Conservation (phyloP, 306 rosid species). For the Casuarina equisetifolia region DNA sequence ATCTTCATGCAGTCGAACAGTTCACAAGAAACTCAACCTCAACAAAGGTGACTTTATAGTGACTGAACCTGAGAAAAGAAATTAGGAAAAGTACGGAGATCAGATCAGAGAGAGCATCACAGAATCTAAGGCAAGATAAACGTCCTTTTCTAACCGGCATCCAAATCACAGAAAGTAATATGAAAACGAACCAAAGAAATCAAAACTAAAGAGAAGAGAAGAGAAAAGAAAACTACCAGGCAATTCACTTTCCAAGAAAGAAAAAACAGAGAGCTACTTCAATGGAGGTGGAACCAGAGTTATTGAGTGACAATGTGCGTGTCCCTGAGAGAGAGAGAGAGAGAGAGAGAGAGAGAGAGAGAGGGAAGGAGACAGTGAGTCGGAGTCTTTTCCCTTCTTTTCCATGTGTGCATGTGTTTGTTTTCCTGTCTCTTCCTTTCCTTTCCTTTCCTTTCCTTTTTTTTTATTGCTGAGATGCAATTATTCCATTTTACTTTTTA, state of each 20-base stretch:
- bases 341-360: slow-evolving; percentile 21
- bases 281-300: slow-evolving; percentile 25
- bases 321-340: slow-evolving; percentile 5
- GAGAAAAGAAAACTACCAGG: slow-evolving; percentile 6
- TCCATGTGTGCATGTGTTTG: slow-evolving; percentile 36
- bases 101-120: slow-evolving; percentile 50
- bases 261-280: slow-evolving; percentile 27
- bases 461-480: not conserved
- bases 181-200: not conserved
- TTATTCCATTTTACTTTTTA: slow-evolving; percentile 6
- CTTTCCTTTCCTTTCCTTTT: not conserved
- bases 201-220: not conserved
- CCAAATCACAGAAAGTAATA: slow-evolving; percentile 8
- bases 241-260: slow-evolving; percentile 23
- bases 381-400: slow-evolving; percentile 48
- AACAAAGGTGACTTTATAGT: not conserved
- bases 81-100: slow-evolving; percentile 30
- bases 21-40: not conserved
- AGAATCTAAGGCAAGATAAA: slow-evolving; percentile 48
- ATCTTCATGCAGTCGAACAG: slow-evolving; percentile 34
- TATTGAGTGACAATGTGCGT: not conserved
- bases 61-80: not conserved
- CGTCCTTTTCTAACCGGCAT: slow-evolving; percentile 25
- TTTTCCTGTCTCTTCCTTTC: slow-evolving; percentile 2
- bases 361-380: slow-evolving; percentile 25